phyloP scores from a whole-genome alignment of 1,284 basidiomycete species.

The Leccinum subrobustum region DNA sequence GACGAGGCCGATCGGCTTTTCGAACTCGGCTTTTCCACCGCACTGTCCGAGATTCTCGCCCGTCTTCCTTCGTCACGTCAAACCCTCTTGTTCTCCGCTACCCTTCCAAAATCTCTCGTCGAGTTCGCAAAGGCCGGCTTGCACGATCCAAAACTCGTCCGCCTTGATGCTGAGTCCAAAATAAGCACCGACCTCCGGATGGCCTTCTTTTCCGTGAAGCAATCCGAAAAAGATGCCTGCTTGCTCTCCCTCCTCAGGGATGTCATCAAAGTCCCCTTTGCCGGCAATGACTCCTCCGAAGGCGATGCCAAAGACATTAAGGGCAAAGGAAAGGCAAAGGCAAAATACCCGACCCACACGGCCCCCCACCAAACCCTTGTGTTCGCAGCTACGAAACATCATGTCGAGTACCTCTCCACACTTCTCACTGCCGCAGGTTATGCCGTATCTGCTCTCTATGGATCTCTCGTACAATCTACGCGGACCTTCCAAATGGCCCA shows the following conservation, averaged over 20 bases:
- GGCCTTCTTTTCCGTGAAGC: constrained; percentile 93
- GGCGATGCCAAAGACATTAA: constrained; percentile 41
- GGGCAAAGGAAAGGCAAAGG: constrained; percentile 50
- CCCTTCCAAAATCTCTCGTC: constrained; percentile 92
- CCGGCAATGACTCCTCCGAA: constrained; percentile 28
- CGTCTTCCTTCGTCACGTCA: constrained; percentile 87
- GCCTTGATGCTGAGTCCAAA: constrained; percentile 94
- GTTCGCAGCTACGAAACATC: constrained; percentile 98
- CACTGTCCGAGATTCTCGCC: constrained; percentile 88
- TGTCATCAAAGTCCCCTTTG: constrained; percentile 80
- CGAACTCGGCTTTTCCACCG: constrained; percentile 96
- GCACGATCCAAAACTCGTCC: constrained; percentile 90
- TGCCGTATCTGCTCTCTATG: constrained; percentile 94
- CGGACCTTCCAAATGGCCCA: constrained; percentile 90
- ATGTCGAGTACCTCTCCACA: constrained; percentile 91
- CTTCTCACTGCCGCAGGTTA: constrained; percentile 87
- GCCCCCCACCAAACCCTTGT: constrained; percentile 91
- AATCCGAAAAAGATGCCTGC: constrained; percentile 93
- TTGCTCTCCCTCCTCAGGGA: constrained; percentile 84
- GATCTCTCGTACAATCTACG: constrained; percentile 91
- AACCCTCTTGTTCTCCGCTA: constrained; percentile 94
- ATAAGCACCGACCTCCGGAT: constrained; percentile 92
- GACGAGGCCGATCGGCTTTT: constrained; percentile 98
- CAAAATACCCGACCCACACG: constrained; percentile 42
- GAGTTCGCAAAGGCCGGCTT: constrained; percentile 98